Conservation (phyloP, 305 asterid genomes). For the Fraxinus velutina region DNA sequence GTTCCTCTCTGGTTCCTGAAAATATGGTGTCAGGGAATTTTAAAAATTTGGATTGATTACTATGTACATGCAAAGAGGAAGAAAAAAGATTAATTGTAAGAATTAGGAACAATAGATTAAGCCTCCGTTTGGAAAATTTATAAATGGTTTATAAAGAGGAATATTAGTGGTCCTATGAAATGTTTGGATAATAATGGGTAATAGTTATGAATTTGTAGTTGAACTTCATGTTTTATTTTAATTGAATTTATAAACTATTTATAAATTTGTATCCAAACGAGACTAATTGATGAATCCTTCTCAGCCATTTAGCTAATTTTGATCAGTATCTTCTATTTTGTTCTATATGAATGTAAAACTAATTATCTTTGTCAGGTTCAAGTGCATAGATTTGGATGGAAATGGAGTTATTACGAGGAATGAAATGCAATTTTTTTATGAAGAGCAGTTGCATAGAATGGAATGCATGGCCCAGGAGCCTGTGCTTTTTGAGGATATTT, state of each 20-base stretch:
- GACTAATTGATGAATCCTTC: neutral
- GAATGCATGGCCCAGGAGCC: slow-evolving; percentile 99
- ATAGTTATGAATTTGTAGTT: neutral
- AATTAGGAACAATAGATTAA: neutral
- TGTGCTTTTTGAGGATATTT: slow-evolving; percentile 96
- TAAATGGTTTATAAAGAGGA: neutral
- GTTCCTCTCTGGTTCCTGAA: neutral
- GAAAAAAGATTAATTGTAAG: neutral
- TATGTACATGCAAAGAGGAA: neutral
- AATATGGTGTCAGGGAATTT: neutral
- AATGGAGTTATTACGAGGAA: slow-evolving; percentile 87
- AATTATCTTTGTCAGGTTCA: slow-evolving; percentile 63
- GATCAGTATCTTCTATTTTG: slow-evolving; percentile 3
- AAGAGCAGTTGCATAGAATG: slow-evolving; percentile 99
- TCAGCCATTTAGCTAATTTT: neutral
- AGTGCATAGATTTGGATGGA: slow-evolving; percentile 97
- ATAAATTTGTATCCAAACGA: neutral
- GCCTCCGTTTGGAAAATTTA: neutral
- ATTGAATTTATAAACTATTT: neutral
- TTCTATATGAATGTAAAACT: slow-evolving; percentile 5
- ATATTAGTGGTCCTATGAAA: neutral
- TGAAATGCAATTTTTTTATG: slow-evolving; percentile 96
- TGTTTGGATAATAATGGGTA: neutral
- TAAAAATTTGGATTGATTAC: slow-evolving; percentile 6
- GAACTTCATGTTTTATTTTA: neutral